Evolutionary conservation across 768 basidiomycete species (phyloP).

Genomic region (Daedaleopsis nitida): DNA sequence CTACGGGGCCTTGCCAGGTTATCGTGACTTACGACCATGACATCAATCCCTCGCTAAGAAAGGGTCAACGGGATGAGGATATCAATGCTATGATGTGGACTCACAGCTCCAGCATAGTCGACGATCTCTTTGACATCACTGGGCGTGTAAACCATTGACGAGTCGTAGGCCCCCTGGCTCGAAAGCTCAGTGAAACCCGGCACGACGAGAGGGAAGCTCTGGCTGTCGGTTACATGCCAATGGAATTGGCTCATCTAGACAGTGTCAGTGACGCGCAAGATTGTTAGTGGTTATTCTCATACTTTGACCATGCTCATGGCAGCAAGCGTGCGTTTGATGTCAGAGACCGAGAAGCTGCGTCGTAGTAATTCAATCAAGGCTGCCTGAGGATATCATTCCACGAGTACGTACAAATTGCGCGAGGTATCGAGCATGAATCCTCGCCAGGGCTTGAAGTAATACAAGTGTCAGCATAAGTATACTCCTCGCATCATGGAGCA

Average conservation of each 20-base stretch:
- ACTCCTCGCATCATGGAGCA: background rate
- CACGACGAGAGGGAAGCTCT: conserved; percentile 48
- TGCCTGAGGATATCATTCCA: background rate
- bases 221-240: conserved; percentile 49
- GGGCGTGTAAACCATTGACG: conserved; percentile 34
- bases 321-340: conserved; percentile 70
- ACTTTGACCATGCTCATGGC: conserved; percentile 71
- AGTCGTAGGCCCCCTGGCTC: conserved; percentile 44
- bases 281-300: background rate
- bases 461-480: background rate
- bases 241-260: conserved; percentile 46
- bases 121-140: conserved; percentile 41
- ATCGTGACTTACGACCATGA: conserved; percentile 34
- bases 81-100: conserved; percentile 12
- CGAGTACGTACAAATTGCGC: conserved; percentile 49
- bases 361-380: background rate
- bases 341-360: conserved; percentile 52
- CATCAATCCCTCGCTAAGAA: conserved; percentile 47
- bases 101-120: conserved; percentile 43
- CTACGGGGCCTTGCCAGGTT: background rate
- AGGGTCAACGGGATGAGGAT: background rate
- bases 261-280: background rate
- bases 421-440: conserved; percentile 82
- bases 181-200: conserved; percentile 39
- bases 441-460: conserved; percentile 55